These are phyloP conservation scores for Periconia sp. DNA, from an alignment of 2,329 filamentous ascomycete species.

Conservation along the genomic window DNA sequence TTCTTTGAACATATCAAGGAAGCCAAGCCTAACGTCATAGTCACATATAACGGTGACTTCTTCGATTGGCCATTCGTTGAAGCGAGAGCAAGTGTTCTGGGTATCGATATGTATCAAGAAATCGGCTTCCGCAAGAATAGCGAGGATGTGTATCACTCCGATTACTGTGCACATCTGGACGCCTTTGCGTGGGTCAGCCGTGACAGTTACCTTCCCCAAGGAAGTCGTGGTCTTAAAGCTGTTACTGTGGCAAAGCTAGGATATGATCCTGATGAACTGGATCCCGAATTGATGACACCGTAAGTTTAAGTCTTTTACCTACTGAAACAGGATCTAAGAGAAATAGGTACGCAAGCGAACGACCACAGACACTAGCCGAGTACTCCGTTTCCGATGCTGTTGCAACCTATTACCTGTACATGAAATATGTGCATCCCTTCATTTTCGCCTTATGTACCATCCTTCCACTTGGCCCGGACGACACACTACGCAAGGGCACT, in stretches of 20 bases:
- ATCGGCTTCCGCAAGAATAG: constrained; percentile 95
- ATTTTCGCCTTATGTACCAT: constrained; percentile 99
- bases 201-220: constrained; percentile 96
- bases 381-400: constrained; percentile 99
- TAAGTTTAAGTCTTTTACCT: constrained; percentile 7
- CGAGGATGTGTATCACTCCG: constrained; percentile 95
- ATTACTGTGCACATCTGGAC: constrained; percentile 98
- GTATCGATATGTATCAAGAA: constrained; percentile 99
- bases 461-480: constrained; percentile 88
- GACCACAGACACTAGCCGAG: constrained; percentile 91
- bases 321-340: constrained; percentile 4
- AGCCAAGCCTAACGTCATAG: constrained; percentile 91
- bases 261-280: constrained; percentile 96
- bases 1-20: constrained; percentile 98
- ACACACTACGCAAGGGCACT: constrained; percentile 92
- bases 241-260: constrained; percentile 97
- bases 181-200: constrained; percentile 99
- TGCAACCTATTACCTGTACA: constrained; percentile 98
- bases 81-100: constrained; percentile 86
- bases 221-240: constrained; percentile 94
- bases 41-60: constrained; percentile 99
- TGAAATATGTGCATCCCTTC: constrained; percentile 99
- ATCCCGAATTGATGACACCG: constrained; percentile 96
- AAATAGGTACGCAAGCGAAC: constrained; percentile 75
- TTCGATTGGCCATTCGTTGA: constrained; percentile 99